phyloP scores from a whole-genome alignment of 164 flowering plant species.

The Chloranthus sessilifolius region DNA sequence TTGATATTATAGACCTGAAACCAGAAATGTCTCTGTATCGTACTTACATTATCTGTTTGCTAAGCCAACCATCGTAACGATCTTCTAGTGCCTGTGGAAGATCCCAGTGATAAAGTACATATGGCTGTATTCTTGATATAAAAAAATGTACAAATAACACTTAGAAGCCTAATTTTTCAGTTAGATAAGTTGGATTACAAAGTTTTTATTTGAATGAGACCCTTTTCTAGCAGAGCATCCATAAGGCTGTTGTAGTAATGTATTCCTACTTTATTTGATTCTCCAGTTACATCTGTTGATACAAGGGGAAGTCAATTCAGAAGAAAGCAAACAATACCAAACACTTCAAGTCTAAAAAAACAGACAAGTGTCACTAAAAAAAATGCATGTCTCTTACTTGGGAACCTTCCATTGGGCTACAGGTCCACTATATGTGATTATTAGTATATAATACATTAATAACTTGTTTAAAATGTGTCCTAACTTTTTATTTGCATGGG shows the following conservation, averaged over 20 bases:
- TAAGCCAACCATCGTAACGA: slow-evolving; percentile 71
- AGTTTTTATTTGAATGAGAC: slow-evolving; percentile 24
- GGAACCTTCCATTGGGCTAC: no score
- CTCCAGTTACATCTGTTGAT: slow-evolving; percentile 74
- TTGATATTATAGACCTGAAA: no score
- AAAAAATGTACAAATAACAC: no score
- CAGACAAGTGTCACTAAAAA: background rate
- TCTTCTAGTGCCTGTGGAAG: slow-evolving; percentile 90
- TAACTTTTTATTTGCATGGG: no score
- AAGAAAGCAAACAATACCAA: background rate
- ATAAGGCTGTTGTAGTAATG: slow-evolving; percentile 74
- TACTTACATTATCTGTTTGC: slow-evolving; percentile 58
- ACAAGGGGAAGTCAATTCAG: background rate
- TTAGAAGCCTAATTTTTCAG: no score
- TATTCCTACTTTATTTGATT: slow-evolving; percentile 64
- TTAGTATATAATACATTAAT: no score
- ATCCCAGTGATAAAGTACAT: slow-evolving; percentile 85
- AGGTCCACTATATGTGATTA: slow-evolving; percentile 90
- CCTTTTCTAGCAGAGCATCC: slow-evolving; percentile 71
- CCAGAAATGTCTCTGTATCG: no score
- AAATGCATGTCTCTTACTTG: slow-evolving; percentile 40
- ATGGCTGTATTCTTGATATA: slow-evolving; percentile 71
- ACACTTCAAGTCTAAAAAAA: no score
- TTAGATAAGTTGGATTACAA: no score
- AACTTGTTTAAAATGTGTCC: no score